Evolutionary conservation across 331 rosid genomes (phyloP), one percentile per base, ranked within the genome.

Genomic region (Stylosanthes scabra): DNA sequence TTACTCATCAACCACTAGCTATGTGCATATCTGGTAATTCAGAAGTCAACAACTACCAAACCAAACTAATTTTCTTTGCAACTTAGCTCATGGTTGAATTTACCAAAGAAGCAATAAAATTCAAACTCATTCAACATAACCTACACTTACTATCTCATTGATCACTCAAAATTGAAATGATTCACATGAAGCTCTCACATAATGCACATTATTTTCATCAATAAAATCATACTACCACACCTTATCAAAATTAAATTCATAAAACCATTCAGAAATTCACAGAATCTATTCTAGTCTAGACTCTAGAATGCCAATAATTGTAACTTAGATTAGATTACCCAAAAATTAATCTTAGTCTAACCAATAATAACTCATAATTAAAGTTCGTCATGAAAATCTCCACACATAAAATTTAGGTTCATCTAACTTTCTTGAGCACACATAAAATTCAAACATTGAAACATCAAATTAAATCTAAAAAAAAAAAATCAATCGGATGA

Each of bases 81-180:
- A 54, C 20, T 54, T 54, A 9, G 60, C 60, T 20, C 2, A 55
- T 16, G 29, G 12, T 8, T 55, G 39, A 34, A 5, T 34, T 50
- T 11, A 5, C 31, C 62, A 39, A 46, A 37, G 29, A 49, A 50
- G 70, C 70, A 61, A 49, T 12, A 2, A 2, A 11, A 9, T 7
- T 44, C 16, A 9, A 11, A 9, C 11, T 44, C 34, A 9, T 44
- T 71, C 14, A 59, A 27, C 13, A 57, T 54, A 40, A 44, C 8
- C 20, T 7, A 45, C 44, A 42, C 41, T 31, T 16, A 27, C 63
- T 16, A 57, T 44, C 11, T n/a, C 12, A 2, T 51, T 7, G 27
- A 51, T n/a, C 52, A 16, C 34, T 61, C 61, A 11, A 60, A 47
- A 37, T 72, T 28, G 52, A 49, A 72, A 72, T 60, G 61, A 49